A percentile compares a stretch with the other conserved stretches of the same genome.
These are phyloP conservation scores for Phytophthora pinifolia DNA, from an alignment of 352 stramenopile species.

Conservation along the genomic window DNA sequence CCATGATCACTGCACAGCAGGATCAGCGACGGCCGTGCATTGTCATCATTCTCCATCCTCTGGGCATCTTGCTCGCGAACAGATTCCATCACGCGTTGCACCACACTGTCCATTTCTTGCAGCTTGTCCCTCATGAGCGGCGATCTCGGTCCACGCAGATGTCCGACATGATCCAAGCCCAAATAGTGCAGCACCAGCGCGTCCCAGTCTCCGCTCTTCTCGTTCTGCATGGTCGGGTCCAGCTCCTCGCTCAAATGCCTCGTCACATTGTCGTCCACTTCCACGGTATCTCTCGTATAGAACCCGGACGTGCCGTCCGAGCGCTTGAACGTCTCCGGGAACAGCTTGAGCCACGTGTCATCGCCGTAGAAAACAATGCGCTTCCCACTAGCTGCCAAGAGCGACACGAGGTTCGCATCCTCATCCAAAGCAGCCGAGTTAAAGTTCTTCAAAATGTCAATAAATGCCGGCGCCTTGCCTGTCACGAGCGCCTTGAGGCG, in stretches of 20 bases:
- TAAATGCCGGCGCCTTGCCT: conserved; percentile 84
- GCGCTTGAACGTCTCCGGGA: conserved; percentile 68
- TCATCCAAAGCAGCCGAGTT: conserved; percentile 76
- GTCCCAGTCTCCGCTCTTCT: conserved; percentile 81
- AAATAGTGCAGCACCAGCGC: conserved; percentile 87
- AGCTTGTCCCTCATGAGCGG: conserved; percentile 79
- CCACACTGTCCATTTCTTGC: conserved; percentile 78
- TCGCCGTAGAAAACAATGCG: conserved; percentile 88
- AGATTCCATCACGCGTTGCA: conserved; percentile 59
- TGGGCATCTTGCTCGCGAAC: conserved; percentile 58
- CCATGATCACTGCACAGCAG: conserved; percentile 87
- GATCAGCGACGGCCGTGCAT: conserved; percentile 57
- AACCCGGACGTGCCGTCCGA: conserved; percentile 85
- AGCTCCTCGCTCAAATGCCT: conserved; percentile 83
- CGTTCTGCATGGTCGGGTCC: conserved; percentile 63
- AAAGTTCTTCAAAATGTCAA: conserved; percentile 92
- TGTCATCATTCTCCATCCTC: conserved; percentile 23
- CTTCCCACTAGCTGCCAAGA: conserved; percentile 46
- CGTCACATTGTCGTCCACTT: conserved; percentile 88
- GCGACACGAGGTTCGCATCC: conserved; percentile 71
- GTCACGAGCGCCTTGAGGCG: conserved; percentile 86
- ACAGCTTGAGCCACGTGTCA: conserved; percentile 91
- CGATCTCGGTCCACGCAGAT: conserved; percentile 79
- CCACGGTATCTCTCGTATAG: conserved; percentile 86
- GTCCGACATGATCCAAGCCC: conserved; percentile 84